Conservation (phyloP, 164 flowering plant genomes). For the Paratinospora sagittata region DNA sequence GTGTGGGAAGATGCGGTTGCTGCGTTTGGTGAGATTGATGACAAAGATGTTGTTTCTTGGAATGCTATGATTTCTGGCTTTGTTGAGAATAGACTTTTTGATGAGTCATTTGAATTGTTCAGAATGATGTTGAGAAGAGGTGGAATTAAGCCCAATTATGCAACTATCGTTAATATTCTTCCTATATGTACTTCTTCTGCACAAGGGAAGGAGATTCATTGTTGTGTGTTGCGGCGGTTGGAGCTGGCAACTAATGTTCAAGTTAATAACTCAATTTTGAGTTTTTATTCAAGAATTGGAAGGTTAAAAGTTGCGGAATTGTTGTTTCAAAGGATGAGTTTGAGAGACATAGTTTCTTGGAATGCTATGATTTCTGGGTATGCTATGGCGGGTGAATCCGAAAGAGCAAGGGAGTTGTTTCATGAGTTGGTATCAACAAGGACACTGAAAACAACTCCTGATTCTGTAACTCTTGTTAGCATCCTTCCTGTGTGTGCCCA, state of each 20-base stretch:
- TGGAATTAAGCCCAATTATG: conserved; percentile 43
- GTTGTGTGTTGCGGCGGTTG: conserved; percentile 35
- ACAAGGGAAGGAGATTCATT: conserved; percentile 57
- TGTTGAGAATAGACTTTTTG: conserved; percentile 41
- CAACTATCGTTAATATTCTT: conserved; percentile 57
- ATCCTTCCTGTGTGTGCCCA: conserved; percentile 65
- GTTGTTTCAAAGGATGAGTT: conserved; percentile 42
- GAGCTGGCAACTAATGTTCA: conserved; percentile 37
- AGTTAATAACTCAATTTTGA: conserved; percentile 59
- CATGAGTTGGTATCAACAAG: conserved; percentile 28
- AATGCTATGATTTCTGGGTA: conserved; percentile 72
- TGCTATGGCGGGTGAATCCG: conserved; percentile 40
- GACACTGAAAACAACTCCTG: conserved; percentile 21
- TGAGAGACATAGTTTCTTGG: conserved; percentile 76
- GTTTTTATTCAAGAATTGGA: conserved; percentile 63
- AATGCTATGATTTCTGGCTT: conserved; percentile 74
- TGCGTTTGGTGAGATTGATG: conserved; percentile 35
- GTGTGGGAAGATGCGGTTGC: conserved; percentile 35
- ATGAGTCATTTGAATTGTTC: conserved; percentile 44
- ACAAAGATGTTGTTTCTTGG: conserved; percentile 78
- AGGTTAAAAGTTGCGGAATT: conserved; percentile 39
- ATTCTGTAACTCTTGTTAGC: conserved; percentile 53
- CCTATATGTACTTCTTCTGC: conserved; percentile 52
- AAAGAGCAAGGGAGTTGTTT: conserved; percentile 47
- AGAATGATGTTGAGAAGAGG: conserved; percentile 39